A percentile compares a stretch with the other conserved stretches of the same genome.
Evolutionary conservation across 495 filamentous ascomycete genomes (phyloP).

Genomic region (Hypoxylon lenormandii): DNA sequence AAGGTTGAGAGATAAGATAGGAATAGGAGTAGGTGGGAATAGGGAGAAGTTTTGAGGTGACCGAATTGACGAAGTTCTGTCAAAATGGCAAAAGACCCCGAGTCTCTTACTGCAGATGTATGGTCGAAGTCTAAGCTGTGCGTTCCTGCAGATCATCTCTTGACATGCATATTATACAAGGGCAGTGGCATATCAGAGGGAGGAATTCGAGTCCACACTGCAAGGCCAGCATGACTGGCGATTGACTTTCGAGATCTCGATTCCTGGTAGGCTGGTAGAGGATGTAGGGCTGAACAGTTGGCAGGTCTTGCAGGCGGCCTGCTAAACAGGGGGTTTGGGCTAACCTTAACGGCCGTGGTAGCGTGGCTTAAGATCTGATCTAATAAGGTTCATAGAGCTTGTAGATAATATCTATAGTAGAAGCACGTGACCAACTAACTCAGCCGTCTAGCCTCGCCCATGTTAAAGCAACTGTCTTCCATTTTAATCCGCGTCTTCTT

Average conservation of each 20-base stretch:
- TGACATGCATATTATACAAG: conserved; percentile 36
- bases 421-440: conserved; percentile 10
- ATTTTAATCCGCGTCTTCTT: too few relatives aligned
- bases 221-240: conserved; percentile 22
- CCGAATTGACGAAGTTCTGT: neutral
- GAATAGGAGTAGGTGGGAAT: conserved; percentile 1
- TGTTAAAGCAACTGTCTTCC: too few relatives aligned
- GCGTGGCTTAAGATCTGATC: too few relatives aligned
- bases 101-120: conserved; percentile 12
- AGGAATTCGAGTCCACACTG: conserved; percentile 11
- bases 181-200: conserved; percentile 1
- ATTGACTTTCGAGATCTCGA: conserved; percentile 33
- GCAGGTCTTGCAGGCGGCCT: neutral
- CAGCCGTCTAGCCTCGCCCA: too few relatives aligned
- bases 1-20: neutral
- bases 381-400: too few relatives aligned
- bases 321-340: neutral
- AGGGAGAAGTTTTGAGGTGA: neutral
- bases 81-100: neutral
- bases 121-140: conserved; percentile 19
- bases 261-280: conserved; percentile 2
- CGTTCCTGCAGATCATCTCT: conserved; percentile 42
- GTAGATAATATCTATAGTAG: neutral
- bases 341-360: conserved; percentile 9
- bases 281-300: conserved; percentile 38